Evolutionary conservation across 306 rosid genomes (phyloP), one percentile per base, ranked within the genome.

Genomic region (Acacia acuminata): DNA sequence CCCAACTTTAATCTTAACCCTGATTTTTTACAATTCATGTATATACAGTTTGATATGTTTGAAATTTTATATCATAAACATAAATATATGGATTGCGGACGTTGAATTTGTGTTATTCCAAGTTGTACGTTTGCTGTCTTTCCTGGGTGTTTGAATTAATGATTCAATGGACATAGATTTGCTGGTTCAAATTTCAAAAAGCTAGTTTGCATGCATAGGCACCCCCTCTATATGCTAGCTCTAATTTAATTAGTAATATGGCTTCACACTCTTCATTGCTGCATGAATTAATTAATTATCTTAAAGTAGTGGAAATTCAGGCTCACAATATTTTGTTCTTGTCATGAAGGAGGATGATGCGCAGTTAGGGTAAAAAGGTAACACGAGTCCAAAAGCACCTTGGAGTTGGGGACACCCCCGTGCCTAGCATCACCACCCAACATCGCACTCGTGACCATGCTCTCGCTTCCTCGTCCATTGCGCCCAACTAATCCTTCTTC

Each of bases 381-480:
- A 78, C 64, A 67, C 55, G 61, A 5, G 83, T 86, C 84, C 80
- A 83, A 83, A 83, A 83, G 64, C 68, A 65, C 89, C 84, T 83
- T 40, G 85, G 82, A 88, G 93, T 89, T 85, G 86, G 90, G 75
- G 85, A 71, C 50, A 83, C 71, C 50, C 77, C 84, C 15, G 82
- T 77, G 88, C 89, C 93, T 87, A 85, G 75, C 66, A 79, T 85
- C 84, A 87, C 75, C 78, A 48, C 87, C 88, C 93, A 93, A 83
- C 84, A 68, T 70, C 68, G 63, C 72, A 85, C 86, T 88, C 91
- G 88, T 88, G 91, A 85, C 82, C 75, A 76, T 45, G 20, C 64
- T 61, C 76, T 2, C 71, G 88, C 84, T 76, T 84, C 76, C 83
- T 91, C 69, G 97, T 90, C 87, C 90, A 90, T 90, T 84, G 97